A percentile compares a stretch with the other conserved stretches of the same genome.
phyloP scores from a whole-genome alignment of 805 yeast species.

The Saccharomycopsis sp. region DNA sequence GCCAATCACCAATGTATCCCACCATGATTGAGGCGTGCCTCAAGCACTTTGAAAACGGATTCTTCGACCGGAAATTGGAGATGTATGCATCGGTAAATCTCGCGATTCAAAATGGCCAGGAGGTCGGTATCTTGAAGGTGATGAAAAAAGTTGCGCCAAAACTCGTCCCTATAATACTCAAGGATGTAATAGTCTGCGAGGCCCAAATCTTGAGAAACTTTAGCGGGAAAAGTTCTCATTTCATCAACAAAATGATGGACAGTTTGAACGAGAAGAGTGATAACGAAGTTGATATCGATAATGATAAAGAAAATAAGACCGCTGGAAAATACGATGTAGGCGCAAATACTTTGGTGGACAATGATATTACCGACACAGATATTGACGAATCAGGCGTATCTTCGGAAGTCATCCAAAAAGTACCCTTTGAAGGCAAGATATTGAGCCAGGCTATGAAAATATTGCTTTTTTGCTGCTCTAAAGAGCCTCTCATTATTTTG shows the following conservation, averaged over 20 bases:
- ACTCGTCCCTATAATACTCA: constrained; percentile 3
- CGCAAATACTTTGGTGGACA: background rate
- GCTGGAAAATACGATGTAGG: background rate
- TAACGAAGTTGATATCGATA: background rate
- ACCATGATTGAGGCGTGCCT: constrained; percentile 11
- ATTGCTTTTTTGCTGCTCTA: constrained; percentile 6
- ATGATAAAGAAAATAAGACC: background rate
- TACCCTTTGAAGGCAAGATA: constrained; percentile 17
- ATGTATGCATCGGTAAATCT: constrained; percentile 17
- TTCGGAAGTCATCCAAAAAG: constrained; percentile 1
- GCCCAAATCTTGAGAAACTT: background rate
- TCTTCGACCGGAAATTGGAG: constrained; percentile 16
- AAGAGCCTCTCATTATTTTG: constrained; percentile 4
- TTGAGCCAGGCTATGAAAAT: constrained; percentile 15
- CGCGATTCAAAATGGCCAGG: constrained; percentile 1
- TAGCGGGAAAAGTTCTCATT: background rate
- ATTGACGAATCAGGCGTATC: background rate
- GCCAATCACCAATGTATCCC: background rate
- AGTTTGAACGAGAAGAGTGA: background rate
- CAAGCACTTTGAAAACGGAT: constrained; percentile 3
- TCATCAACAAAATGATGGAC: background rate
- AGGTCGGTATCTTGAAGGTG: background rate
- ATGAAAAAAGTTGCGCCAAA: background rate
- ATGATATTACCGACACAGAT: background rate
- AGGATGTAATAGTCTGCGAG: constrained; percentile 6